phyloP scores from a whole-genome alignment of 371 early-diverging fungal species.

The Mortierella sp. region DNA sequence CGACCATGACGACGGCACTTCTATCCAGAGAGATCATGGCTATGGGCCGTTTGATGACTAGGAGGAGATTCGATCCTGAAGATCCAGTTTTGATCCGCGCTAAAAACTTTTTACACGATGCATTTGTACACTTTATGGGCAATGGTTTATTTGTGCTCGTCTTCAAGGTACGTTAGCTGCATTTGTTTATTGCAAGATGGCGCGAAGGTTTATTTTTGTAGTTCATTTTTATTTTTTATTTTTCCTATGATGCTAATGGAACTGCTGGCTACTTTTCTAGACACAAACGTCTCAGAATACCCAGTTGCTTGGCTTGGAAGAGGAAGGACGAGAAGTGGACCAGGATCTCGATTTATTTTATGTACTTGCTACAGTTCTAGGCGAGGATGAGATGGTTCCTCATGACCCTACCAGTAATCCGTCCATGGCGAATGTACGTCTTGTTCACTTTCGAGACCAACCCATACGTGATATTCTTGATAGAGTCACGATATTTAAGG shows the following conservation, averaged over 20 bases:
- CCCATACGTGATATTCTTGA: conserved; percentile 73
- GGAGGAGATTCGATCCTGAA: conserved; percentile 57
- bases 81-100: conserved; percentile 70
- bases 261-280: conserved; percentile 20
- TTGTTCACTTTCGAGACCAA: conserved; percentile 68
- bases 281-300: conserved; percentile 62
- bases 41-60: conserved; percentile 69
- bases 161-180: conserved; percentile 58
- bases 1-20: conserved; percentile 71
- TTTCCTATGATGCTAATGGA: not conserved
- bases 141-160: conserved; percentile 73
- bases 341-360: conserved; percentile 70
- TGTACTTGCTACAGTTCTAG: conserved; percentile 67
- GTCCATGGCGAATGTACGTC: conserved; percentile 26
- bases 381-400: conserved; percentile 67
- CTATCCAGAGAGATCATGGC: conserved; percentile 72
- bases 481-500: conserved; percentile 65
- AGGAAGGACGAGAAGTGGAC: conserved; percentile 37
- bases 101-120: conserved; percentile 67
- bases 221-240: not conserved
- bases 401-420: conserved; percentile 54
- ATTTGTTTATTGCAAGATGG: not conserved
- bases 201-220: not conserved
- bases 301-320: conserved; percentile 25
- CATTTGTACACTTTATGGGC: conserved; percentile 70